Evolutionary conservation across 306 rosid species (phyloP), one percentile per base, ranked within the genome.

Genomic region (Acacia crassicarpa): DNA sequence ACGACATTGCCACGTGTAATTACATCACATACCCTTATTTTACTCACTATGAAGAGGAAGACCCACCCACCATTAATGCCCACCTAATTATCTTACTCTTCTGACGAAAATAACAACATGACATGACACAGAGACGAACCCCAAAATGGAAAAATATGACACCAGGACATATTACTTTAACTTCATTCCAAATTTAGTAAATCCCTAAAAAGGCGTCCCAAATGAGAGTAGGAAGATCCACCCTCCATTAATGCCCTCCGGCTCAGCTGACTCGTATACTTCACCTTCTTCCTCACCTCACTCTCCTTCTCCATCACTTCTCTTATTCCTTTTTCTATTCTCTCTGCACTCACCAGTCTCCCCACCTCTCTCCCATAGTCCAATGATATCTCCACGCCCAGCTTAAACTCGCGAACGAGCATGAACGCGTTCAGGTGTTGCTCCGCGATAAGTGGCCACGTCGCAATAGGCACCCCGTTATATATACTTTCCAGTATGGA

Each of bases 231-330:
- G 17, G 67, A 61, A 3, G 67, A 61, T 2, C 67, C 67, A 10
- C 35, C 38, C 38, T 23, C 33, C 67, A 4, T 25, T 12, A 23
- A 61, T 3, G 67, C 67, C 35, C 17, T 61, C 67, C 7, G 4
- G 8, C 67, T 23, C 67, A 61, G 1, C 35, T 61, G 16, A 61
- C 67, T 25, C 67, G 25, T 61, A 1, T 61, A 5, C 17, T 25
- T 61, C 67, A 61, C 67, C 9, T 25, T 61, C 67, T 61, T 25
- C 17, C 35, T 61, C 67, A 12, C 27, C 35, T 61, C 67, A 25
- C 67, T 61, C 16, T 61, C 35, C 5, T 12, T 25, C 53, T 82
- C 84, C 83, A 87, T 84, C 71, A 80, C 51, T 8, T 41, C 2
- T n/a, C 66, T 72, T 13, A 61, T 61, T 2, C 35, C 67, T 27